Conservation (phyloP, 257 asterid species). For the Plantago elongata region DNA sequence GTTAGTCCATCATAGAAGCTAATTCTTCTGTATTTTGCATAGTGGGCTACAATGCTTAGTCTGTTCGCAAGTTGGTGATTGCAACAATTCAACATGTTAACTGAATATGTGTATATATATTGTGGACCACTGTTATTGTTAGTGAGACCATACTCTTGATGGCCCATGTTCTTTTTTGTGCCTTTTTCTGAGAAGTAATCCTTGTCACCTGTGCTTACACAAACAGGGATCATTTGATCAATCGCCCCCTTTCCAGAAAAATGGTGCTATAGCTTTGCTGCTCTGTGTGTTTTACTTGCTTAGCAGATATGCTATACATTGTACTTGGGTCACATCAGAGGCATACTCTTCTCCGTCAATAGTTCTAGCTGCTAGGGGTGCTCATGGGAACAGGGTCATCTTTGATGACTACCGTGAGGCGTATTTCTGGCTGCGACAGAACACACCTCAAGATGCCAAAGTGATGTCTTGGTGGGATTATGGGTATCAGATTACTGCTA, state of each 20-base stretch:
- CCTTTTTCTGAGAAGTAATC: conserved; percentile 7
- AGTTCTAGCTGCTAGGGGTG: conserved; percentile 98
- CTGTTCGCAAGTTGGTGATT: no score
- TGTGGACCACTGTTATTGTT: no score
- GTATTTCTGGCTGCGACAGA: conserved; percentile 88
- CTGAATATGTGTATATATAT: no score
- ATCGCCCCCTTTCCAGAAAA: conserved; percentile 67
- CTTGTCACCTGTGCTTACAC: conserved; percentile 9
- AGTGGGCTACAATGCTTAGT: no score
- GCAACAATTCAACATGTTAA: no score
- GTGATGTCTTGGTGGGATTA: conserved; percentile 99
- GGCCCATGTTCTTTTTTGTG: conserved; percentile 6
- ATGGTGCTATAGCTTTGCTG: conserved; percentile 86
- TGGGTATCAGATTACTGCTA: conserved; percentile 97
- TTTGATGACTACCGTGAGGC: conserved; percentile 97
- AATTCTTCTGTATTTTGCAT: no score
- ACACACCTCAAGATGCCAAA: conserved; percentile 95
- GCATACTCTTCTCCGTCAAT: conserved; percentile 99
- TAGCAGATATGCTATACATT: conserved; percentile 84
- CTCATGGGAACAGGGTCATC: conserved; percentile 86
- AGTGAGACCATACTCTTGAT: conserved; percentile 2
- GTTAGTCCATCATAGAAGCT: no score
- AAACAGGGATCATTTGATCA: conserved; percentile 74
- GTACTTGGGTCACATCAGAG: conserved; percentile 99
- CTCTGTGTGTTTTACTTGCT: conserved; percentile 82